Conservation (phyloP, 108 stramenopile species). For the Cyclotella atomus region DNA sequence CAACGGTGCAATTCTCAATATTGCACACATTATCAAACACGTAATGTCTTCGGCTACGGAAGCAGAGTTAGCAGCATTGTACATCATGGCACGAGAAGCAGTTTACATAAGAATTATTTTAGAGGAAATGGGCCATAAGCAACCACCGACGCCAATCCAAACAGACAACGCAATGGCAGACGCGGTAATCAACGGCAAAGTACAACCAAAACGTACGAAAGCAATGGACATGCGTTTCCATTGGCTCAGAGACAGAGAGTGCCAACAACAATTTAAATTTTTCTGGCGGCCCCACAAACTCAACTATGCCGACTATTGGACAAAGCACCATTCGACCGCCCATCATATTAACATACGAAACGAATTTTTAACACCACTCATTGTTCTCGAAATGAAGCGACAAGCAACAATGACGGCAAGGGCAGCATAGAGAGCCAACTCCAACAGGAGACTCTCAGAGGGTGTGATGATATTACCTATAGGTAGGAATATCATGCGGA, state of each 20-base stretch:
- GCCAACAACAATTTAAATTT: too few relatives aligned
- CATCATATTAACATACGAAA: background rate
- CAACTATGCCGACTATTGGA: background rate
- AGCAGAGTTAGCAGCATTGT: background rate
- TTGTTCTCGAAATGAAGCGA: background rate
- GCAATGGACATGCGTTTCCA: too few relatives aligned
- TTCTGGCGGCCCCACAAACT: background rate
- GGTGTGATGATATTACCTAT: background rate
- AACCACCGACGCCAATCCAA: slow-evolving; percentile 18
- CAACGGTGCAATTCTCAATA: background rate
- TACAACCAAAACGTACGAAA: slow-evolving; percentile 2
- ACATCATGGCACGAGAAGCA: background rate
- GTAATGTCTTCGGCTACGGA: too few relatives aligned
- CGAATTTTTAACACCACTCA: background rate
- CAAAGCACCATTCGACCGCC: background rate
- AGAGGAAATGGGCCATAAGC: slow-evolving; percentile 31
- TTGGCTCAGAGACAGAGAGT: too few relatives aligned
- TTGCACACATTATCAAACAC: too few relatives aligned
- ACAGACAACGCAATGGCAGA: slow-evolving; percentile 47
- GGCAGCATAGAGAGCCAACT: background rate
- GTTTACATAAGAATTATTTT: slow-evolving; percentile 29
- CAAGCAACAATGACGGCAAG: background rate
- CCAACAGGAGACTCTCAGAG: background rate
- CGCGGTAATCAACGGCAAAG: slow-evolving; percentile 42
- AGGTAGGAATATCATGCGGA: too few relatives aligned